Base-by-base conservation (phyloP, 2,329 filamentous ascomycete genomes). In the Trichoderma semiorbis region DNA sequence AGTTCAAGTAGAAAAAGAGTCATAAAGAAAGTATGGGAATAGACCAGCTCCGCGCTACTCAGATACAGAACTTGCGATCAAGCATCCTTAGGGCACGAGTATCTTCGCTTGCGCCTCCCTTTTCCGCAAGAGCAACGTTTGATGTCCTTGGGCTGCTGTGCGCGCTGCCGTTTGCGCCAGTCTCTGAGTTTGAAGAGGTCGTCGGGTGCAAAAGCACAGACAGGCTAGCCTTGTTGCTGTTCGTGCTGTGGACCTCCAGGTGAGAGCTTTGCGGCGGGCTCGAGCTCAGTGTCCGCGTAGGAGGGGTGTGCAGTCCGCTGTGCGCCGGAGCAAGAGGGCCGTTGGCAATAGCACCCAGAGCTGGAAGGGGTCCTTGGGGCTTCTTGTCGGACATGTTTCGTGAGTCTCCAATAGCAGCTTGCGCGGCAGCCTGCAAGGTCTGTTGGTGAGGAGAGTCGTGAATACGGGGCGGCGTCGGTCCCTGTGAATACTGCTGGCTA, bases 71-170 rank as follows among this genome's bases (percentile, higher is more conserved):
- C 75, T 87, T 88, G 74, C 85, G 84, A 79, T 93, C 89, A 64
- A 93, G 82, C 78, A 92, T 89, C 74, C 89, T 85, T 60, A 93
- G 79, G 2, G 90, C 90, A 74, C 90, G 84, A 73, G 86, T 86
- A 75, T 93, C 91, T 78, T 93, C 91, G 21, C 86, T 83, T 63
- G 88, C 89, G 6, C 85, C 86, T 30, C 77, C 75, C 72, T 79
- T 79, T 63, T 82, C 80, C 10, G 78, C 69, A 6, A 75, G 74
- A 21, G 75, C 76, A 18, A 77, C 66, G 26, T 73, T 77, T 43
- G 72, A 76, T 24, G 76, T 72, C 65, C 80, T 78, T 7, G 80
- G 79, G 67, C 79, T 82, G 75, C 85, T 88, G 74, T 78, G 78
- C 8, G 81, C 83, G 75, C 84, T 84, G 74, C 80, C 80, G 62